A percentile compares a stretch with the other conserved stretches of the same genome.
phyloP scores from a whole-genome alignment of 225 moss, liverwort and hornwort species.

The Sphagnum contortum region DNA sequence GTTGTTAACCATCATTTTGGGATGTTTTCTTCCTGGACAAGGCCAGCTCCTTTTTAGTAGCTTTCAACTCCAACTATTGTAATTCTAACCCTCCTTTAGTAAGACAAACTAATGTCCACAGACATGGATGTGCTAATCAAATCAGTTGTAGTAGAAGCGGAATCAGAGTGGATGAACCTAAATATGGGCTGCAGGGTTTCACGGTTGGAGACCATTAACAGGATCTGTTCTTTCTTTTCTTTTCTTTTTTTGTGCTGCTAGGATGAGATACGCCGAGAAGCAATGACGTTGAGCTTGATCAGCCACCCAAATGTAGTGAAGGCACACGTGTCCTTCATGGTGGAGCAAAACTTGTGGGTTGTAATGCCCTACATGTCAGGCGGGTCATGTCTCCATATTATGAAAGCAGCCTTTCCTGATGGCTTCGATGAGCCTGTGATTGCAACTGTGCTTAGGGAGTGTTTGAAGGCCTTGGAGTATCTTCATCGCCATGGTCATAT shows the following conservation, averaged over 20 bases:
- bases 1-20: no score
- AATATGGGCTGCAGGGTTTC: no score
- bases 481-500: slow-evolving; percentile 83
- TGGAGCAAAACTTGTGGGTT: slow-evolving; percentile 58
- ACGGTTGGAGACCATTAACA: no score
- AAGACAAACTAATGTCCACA: no score
- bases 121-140: no score
- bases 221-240: no score
- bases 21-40: no score
- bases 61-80: no score
- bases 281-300: slow-evolving; percentile 53
- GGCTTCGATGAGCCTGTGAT: slow-evolving; percentile 87
- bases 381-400: slow-evolving; percentile 83
- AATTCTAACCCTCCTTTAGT: no score
- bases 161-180: no score
- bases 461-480: slow-evolving; percentile 58
- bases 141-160: no score
- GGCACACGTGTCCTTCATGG: slow-evolving; percentile 70
- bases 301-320: slow-evolving; percentile 74
- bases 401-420: slow-evolving; percentile 75
- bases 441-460: slow-evolving; percentile 70
- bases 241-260: not conserved
- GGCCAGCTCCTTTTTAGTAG: no score
- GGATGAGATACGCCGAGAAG: slow-evolving; percentile 45
- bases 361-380: slow-evolving; percentile 95